These are phyloP conservation scores for Nymphaea thermarum DNA, from an alignment of 164 flowering plant genomes.

Conservation along the genomic window DNA sequence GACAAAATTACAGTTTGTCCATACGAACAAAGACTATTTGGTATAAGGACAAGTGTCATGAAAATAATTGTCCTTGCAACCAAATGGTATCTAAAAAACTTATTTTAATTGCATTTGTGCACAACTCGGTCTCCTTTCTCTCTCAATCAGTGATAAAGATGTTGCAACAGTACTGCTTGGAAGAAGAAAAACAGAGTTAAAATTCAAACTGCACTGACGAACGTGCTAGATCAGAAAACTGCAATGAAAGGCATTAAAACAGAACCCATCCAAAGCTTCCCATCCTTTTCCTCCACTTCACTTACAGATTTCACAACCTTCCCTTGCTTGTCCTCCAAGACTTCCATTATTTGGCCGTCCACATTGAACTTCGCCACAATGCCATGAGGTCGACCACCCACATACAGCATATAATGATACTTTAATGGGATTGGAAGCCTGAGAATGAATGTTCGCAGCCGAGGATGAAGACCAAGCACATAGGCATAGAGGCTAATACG, in stretches of 20 bases:
- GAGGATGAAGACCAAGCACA: conserved; percentile 28
- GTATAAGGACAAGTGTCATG: no score
- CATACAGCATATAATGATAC: conserved; percentile 13
- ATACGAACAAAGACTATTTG: no score
- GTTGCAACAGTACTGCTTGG: no score
- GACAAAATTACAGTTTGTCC: no score
- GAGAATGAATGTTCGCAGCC: conserved; percentile 1
- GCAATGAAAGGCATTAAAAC: conserved; percentile 77
- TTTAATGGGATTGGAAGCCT: neutral
- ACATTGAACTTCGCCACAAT: conserved; percentile 50
- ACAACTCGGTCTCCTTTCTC: no score
- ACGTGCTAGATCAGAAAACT: conserved; percentile 28
- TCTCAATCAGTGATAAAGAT: no score
- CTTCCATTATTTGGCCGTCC: conserved; percentile 56
- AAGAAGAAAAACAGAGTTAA: no score
- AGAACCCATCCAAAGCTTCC: conserved; percentile 90
- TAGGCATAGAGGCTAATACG: conserved; percentile 30
- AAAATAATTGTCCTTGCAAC: no score
- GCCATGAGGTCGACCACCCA: conserved; percentile 51
- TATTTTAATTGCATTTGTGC: no score
- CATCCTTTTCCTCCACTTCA: conserved; percentile 87
- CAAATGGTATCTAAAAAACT: no score
- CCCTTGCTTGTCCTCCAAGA: conserved; percentile 74
- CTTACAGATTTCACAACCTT: conserved; percentile 82
- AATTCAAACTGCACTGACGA: no score